A percentile compares a stretch with the other conserved stretches of the same genome.
Evolutionary conservation across 164 flowering plant genomes (phyloP).

Genomic region (Magnolia kwangsiensis): DNA sequence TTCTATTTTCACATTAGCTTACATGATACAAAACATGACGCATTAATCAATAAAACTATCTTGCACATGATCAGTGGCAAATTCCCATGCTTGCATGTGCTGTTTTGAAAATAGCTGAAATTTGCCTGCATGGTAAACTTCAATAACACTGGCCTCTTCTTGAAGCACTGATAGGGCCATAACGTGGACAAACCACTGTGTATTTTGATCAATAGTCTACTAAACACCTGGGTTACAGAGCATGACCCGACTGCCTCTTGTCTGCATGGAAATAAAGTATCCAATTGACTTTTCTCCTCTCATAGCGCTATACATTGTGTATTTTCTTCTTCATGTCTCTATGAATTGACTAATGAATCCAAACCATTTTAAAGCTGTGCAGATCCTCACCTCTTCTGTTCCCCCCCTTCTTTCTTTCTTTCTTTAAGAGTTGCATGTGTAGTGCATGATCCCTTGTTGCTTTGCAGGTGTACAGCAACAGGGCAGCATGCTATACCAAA

Average conservation of each 20-base stretch:
- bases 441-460: neutral
- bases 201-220: neutral
- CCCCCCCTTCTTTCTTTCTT: neutral
- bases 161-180: neutral
- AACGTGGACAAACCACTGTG: neutral
- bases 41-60: neutral
- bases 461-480: constrained; percentile 82
- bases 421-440: neutral
- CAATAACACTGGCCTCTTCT: no score
- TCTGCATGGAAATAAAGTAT: neutral
- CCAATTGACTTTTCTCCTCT: neutral
- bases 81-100: neutral
- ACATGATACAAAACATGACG: neutral
- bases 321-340: neutral
- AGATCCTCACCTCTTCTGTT: neutral
- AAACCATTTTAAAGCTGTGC: neutral
- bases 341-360: neutral
- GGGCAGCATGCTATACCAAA: constrained; percentile 97
- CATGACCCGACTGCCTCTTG: neutral
- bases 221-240: neutral
- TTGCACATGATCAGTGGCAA: neutral
- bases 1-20: neutral
- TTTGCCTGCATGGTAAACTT: neutral
- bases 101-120: neutral
- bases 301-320: neutral